phyloP scores from a whole-genome alignment of 495 filamentous ascomycete species.

The Aspergillus leporis region DNA sequence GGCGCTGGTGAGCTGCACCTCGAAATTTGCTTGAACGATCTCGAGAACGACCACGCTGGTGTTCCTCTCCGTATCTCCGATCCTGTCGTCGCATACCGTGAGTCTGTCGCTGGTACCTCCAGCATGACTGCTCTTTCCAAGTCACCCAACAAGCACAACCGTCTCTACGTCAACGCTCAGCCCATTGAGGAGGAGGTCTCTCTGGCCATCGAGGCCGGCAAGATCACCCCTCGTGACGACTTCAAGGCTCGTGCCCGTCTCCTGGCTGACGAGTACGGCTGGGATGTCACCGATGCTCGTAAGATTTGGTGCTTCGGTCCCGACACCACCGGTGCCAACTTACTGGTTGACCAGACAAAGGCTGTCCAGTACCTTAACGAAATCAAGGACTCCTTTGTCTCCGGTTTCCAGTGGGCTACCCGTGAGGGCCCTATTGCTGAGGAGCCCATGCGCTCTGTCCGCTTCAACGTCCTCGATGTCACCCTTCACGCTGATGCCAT shows the following conservation, averaged over 20 bases:
- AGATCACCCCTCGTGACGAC: conserved; percentile 94
- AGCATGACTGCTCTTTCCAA: conserved; percentile 98
- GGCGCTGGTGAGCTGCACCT: conserved; percentile 99
- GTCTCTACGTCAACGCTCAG: conserved; percentile 90
- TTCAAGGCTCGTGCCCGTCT: conserved; percentile 98
- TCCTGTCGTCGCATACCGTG: conserved; percentile 96
- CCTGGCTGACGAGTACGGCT: conserved; percentile 94
- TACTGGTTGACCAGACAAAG: conserved; percentile 99
- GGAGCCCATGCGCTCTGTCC: conserved; percentile 94
- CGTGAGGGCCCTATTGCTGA: conserved; percentile 96
- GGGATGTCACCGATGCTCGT: conserved; percentile 99
- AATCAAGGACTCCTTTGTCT: conserved; percentile 99
- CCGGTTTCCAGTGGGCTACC: conserved; percentile 99
- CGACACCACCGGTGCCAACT: conserved; percentile 95
- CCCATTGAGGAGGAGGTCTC: conserved; percentile 90
- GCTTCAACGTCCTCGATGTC: conserved; percentile 99
- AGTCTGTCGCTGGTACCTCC: conserved; percentile 80
- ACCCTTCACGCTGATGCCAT: conserved; percentile 99
- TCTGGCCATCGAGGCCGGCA: conserved; percentile 86
- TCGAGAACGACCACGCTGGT: conserved; percentile 99
- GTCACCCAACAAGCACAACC: conserved; percentile 99
- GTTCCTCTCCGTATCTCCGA: conserved; percentile 95
- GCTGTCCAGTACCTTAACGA: conserved; percentile 99
- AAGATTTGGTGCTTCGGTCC: conserved; percentile 99
- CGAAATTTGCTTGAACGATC: conserved; percentile 99